Base-by-base conservation (phyloP, 306 rosid genomes). In the Pyrus bretschneideri region DNA sequence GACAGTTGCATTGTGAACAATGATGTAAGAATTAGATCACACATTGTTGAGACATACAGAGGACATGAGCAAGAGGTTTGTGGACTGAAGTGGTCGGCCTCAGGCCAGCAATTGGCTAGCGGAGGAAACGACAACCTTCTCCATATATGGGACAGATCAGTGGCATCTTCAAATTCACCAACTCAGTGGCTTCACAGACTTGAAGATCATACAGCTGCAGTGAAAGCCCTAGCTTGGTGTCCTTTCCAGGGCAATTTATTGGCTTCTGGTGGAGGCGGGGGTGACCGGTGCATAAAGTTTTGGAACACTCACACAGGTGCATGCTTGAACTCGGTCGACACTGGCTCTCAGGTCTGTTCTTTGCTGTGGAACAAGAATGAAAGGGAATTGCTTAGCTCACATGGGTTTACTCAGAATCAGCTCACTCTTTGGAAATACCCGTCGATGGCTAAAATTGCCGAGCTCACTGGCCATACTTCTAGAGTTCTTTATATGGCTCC, bases 361-460 rank as follows among this genome's bases (percentile, higher is more conserved):
- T 57, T 92, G 54, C 78, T 90, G 18, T 90, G 97, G 97, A 93
- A 85, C 83, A 86, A 90, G 87, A 90, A 89, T n/a, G 97, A 93
- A 83, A 88, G 92, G 13, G 97, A 90, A 85, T 80, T 93, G 73
- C 97, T 93, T 54, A 93, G 97, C 82, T 88, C 97, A 2, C 97
- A 93, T 40, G 97, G 97, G 42, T 89, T 84, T 72, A 79, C 91
- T 11, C 85, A 93, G 70, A 90, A 93, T 73, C 97, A 83, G 83
- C 83, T 83, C n/a, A 86, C 93, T 61, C 96, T 92, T 61, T 92
- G 97, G 97, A 90, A 92, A 61, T 92, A 92, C 67, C 97, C 97
- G 11, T 92, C 97, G 8, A 92, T 92, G 96, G 85, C 85, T 67
- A 90, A 88, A 81, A 83, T 87, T 86, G 91, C 87, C 12, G 97